Percentiles rank a stretch among this genome's conserved stretches.
Conservation (phyloP, 106 monocot species). For the Dioscorea zingiberensis region DNA sequence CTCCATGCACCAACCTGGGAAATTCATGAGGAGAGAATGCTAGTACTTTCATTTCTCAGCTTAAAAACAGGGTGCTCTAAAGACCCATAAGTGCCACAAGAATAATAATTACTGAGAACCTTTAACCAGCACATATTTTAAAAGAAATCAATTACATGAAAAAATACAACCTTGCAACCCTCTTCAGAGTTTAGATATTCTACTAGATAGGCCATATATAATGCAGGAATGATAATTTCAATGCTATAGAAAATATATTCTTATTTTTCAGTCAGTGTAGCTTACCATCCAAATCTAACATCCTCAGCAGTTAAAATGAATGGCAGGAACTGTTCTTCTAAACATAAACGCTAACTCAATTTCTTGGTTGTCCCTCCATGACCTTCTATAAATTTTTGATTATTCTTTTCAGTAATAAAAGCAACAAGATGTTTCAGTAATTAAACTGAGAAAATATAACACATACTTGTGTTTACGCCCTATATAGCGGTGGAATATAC, state of each 20-base stretch:
- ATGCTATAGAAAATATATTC: not conserved
- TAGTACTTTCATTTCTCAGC: too few relatives aligned
- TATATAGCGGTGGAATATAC: slow-evolving; percentile 89
- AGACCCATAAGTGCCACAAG: not conserved
- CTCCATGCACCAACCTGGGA: slow-evolving; percentile 90
- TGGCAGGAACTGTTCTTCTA: slow-evolving; percentile 79
- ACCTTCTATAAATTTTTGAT: slow-evolving; percentile 42
- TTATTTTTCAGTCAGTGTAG: not conserved
- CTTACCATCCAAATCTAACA: slow-evolving; percentile 94
- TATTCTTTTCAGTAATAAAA: too few relatives aligned
- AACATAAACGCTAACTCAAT: slow-evolving; percentile 99
- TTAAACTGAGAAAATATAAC: not conserved
- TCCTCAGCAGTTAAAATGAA: slow-evolving; percentile 90
- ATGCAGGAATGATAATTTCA: not conserved
- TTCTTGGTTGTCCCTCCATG: slow-evolving; percentile 99
- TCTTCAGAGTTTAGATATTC: too few relatives aligned
- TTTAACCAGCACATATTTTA: too few relatives aligned
- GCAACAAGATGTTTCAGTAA: too few relatives aligned
- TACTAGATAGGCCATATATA: too few relatives aligned
- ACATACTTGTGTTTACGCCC: slow-evolving; percentile 92
- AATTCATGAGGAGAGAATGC: not conserved
- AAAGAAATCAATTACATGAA: too few relatives aligned
- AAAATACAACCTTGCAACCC: too few relatives aligned
- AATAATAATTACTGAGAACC: too few relatives aligned
- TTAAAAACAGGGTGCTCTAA: too few relatives aligned